A percentile compares a stretch with the other conserved stretches of the same genome.
Conservation (phyloP, 129 eudicot species). For the Silybum marianum region DNA sequence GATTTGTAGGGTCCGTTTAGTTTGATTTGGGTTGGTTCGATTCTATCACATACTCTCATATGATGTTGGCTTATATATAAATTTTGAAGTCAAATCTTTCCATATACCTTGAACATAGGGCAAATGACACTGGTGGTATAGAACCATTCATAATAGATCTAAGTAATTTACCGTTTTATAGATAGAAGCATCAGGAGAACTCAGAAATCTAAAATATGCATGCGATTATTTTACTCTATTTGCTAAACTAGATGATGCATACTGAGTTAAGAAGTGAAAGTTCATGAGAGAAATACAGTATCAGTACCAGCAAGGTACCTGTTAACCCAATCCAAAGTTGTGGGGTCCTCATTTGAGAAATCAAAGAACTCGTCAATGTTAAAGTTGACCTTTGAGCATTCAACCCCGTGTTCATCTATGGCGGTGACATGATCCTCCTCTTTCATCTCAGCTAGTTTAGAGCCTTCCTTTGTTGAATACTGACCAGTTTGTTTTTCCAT, state of each 20-base stretch:
- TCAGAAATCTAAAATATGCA: neutral
- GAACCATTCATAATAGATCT: neutral
- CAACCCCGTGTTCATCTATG: constrained; percentile 15
- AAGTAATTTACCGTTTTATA: neutral
- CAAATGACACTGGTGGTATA: neutral
- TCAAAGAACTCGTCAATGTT: constrained; percentile 45
- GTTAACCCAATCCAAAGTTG: constrained; percentile 44
- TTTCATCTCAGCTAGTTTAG: constrained; percentile 21
- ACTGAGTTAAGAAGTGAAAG: neutral
- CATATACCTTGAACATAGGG: neutral
- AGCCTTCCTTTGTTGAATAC: neutral
- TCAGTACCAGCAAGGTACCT: constrained; percentile 26
- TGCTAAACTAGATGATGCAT: neutral
- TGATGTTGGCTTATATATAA: neutral
- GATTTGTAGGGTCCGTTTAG: neutral
- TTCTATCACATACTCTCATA: neutral
- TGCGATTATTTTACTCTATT: neutral
- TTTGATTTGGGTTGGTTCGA: too few relatives aligned
- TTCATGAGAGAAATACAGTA: constrained; percentile 19
- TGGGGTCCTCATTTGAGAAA: constrained; percentile 48
- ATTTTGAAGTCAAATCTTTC: neutral
- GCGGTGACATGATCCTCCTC: constrained; percentile 20
- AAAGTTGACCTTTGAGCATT: constrained; percentile 30
- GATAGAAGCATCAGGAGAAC: neutral
- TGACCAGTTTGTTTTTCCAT: constrained; percentile 20